Conservation (phyloP, 805 yeast species). For the Metschnikowia cubensis region DNA sequence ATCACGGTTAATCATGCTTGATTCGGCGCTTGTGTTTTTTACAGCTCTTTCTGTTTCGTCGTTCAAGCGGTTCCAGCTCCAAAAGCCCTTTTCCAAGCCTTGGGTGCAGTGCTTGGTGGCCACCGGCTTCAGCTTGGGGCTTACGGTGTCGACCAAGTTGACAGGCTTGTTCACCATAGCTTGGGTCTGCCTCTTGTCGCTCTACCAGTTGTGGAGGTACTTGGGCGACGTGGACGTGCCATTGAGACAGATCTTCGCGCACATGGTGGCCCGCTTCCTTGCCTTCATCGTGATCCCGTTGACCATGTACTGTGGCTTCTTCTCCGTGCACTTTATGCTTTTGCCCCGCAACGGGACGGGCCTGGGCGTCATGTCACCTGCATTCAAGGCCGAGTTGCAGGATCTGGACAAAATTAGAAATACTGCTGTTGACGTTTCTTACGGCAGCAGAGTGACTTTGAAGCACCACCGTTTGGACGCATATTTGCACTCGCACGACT, state of each 20-base stretch:
- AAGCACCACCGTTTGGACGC: slow-evolving; percentile 70
- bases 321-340: slow-evolving; percentile 52
- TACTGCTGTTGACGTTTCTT: slow-evolving; percentile 62
- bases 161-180: slow-evolving; percentile 63
- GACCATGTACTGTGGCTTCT: slow-evolving; percentile 52
- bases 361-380: slow-evolving; percentile 59
- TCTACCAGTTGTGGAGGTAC: slow-evolving; percentile 59
- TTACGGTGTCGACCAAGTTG: slow-evolving; percentile 61
- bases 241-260: slow-evolving; percentile 33
- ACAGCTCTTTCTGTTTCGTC: slow-evolving; percentile 47
- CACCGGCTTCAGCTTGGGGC: slow-evolving; percentile 51
- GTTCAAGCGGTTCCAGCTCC: slow-evolving; percentile 46
- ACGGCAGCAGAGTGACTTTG: slow-evolving; percentile 67
- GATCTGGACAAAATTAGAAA: slow-evolving; percentile 33
- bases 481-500: slow-evolving; percentile 75
- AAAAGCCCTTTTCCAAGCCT: slow-evolving; percentile 38
- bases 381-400: slow-evolving; percentile 57
- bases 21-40: slow-evolving; percentile 42
- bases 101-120: slow-evolving; percentile 54
- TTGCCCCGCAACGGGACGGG: slow-evolving; percentile 53
- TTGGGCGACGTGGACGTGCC: slow-evolving; percentile 63
- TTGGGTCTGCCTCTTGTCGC: slow-evolving; percentile 54
- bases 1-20: slow-evolving; percentile 47
- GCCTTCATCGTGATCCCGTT: slow-evolving; percentile 53
- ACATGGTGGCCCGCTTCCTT: slow-evolving; percentile 36